Conservation (phyloP, 768 basidiomycete species). For the Termitomyces sp. region DNA sequence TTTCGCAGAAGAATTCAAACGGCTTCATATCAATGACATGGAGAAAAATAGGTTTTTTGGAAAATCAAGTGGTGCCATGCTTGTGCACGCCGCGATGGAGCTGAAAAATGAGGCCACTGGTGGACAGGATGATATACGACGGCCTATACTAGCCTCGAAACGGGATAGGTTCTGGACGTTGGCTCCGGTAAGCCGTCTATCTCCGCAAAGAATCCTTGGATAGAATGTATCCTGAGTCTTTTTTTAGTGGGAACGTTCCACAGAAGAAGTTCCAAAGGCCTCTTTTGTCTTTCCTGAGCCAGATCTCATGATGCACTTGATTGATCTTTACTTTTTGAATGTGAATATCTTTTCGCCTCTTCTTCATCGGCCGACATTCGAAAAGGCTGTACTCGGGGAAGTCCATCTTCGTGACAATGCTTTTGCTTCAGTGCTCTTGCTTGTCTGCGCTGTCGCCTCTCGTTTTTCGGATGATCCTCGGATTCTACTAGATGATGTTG, state of each 20-base stretch:
- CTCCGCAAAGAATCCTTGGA: neutral
- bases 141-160: slow-evolving; percentile 12
- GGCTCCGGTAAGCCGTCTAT: slow-evolving; percentile 23
- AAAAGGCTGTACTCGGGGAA: slow-evolving; percentile 38
- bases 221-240: neutral
- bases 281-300: slow-evolving; percentile 41
- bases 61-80: slow-evolving; percentile 50
- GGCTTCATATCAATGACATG: slow-evolving; percentile 25
- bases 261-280: slow-evolving; percentile 10
- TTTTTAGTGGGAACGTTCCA: slow-evolving; percentile 31
- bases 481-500: slow-evolving; percentile 35
- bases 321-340: slow-evolving; percentile 60
- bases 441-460: slow-evolving; percentile 68
- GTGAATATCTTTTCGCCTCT: slow-evolving; percentile 59
- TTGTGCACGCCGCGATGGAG: slow-evolving; percentile 49
- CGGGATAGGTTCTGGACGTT: slow-evolving; percentile 34
- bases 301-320: slow-evolving; percentile 44
- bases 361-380: slow-evolving; percentile 69
- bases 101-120: slow-evolving; percentile 54
- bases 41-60: slow-evolving; percentile 47
- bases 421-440: slow-evolving; percentile 57
- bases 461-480: slow-evolving; percentile 54
- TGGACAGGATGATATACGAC: slow-evolving; percentile 15
- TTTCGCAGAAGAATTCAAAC: slow-evolving; percentile 27
- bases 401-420: slow-evolving; percentile 42